phyloP scores from a whole-genome alignment of 805 yeast species.

The Wickerhamomyces ciferrii region DNA sequence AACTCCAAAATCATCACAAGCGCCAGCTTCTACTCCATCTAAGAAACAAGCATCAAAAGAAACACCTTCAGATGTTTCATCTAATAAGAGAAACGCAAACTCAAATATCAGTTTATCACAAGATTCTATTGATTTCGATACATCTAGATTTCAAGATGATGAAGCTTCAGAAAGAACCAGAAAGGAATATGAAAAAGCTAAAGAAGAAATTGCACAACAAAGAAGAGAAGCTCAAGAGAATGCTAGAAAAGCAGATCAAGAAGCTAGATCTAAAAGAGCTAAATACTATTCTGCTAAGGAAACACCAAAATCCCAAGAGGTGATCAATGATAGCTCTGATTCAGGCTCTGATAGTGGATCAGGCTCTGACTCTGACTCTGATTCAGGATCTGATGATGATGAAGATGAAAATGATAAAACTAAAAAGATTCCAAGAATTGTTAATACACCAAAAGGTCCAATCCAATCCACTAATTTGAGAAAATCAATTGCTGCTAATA shows the following conservation, averaged over 20 bases:
- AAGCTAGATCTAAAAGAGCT: constrained; percentile 1
- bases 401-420: constrained; percentile 23
- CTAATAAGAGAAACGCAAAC: too few species aligned
- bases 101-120: not conserved
- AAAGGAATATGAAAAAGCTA: constrained; percentile 9
- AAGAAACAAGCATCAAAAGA: too few species aligned
- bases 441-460: constrained; percentile 38
- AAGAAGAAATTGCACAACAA: constrained; percentile 7
- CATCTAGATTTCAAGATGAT: not conserved
- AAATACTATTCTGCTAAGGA: not conserved
- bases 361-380: constrained; percentile 20
- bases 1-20: too few species aligned
- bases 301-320: not conserved
- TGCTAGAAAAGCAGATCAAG: not conserved
- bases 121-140: not conserved
- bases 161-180: constrained; percentile 4
- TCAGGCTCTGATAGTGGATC: constrained; percentile 28
- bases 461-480: constrained; percentile 13
- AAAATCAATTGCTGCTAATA: constrained; percentile 10
- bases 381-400: constrained; percentile 13
- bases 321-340: constrained; percentile 21
- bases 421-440: constrained; percentile 35
- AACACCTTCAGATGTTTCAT: too few species aligned
- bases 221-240: constrained; percentile 4
- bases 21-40: too few species aligned